Percentiles rank a stretch among this genome's conserved stretches.
Conservation (phyloP, 768 basidiomycete genomes). For the Boletus vinaceobasis region DNA sequence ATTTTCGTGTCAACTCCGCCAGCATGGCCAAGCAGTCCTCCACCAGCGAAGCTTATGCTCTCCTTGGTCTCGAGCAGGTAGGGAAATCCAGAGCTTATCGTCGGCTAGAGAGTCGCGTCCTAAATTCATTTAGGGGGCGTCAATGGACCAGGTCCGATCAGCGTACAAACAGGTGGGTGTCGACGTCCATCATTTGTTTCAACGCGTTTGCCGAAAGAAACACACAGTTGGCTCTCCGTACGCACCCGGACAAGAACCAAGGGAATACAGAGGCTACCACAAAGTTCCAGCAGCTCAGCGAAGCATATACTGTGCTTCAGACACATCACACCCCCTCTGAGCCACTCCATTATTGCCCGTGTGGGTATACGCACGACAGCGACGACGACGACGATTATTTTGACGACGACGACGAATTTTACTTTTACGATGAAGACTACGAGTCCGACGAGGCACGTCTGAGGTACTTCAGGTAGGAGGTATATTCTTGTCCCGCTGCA, state of each 20-base stretch:
- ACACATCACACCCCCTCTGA: slow-evolving; percentile 44
- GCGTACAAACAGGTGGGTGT: slow-evolving; percentile 63
- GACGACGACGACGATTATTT: slow-evolving; percentile 39
- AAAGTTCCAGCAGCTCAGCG: slow-evolving; percentile 66
- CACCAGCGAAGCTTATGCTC: slow-evolving; percentile 36
- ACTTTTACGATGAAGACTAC: slow-evolving; percentile 29
- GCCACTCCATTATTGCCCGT: slow-evolving; percentile 14
- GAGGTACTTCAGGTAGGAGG: slow-evolving; percentile 46
- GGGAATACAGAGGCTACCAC: slow-evolving; percentile 61
- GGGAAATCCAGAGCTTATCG: background rate
- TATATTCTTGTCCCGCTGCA: background rate
- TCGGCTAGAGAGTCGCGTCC: background rate
- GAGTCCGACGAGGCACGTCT: slow-evolving; percentile 34
- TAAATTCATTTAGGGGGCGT: slow-evolving; percentile 43
- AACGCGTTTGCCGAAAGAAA: background rate
- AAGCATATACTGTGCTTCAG: slow-evolving; percentile 61
- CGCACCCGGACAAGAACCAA: slow-evolving; percentile 77
- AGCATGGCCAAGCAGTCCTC: slow-evolving; percentile 37
- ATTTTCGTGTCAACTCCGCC: slow-evolving; percentile 7
- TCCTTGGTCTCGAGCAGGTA: slow-evolving; percentile 57
- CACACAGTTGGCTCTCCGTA: slow-evolving; percentile 55
- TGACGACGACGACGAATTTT: slow-evolving; percentile 28
- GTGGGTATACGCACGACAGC: slow-evolving; percentile 28
- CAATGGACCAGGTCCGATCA: slow-evolving; percentile 61
- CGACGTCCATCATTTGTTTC: background rate